These are phyloP conservation scores for Mycena maculata DNA, from an alignment of 768 basidiomycete species.

Conservation along the genomic window DNA sequence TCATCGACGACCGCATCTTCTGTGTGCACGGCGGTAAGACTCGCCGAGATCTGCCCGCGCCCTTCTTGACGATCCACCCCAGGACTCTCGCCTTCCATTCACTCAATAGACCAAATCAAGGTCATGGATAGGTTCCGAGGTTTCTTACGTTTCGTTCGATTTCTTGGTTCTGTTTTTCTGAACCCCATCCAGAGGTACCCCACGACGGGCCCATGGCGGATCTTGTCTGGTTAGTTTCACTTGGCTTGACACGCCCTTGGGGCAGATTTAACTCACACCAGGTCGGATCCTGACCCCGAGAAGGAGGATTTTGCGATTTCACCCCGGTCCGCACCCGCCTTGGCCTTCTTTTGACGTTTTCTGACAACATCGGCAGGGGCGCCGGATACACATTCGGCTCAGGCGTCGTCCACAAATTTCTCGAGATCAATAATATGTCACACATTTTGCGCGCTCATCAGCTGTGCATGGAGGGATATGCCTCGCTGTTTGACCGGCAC, in stretches of 20 bases:
- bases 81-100: conserved; percentile 93
- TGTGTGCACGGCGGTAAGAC: conserved; percentile 93
- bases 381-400: conserved; percentile 99
- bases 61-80: conserved; percentile 16
- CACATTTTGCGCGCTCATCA: conserved; percentile 99
- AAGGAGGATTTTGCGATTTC: conserved; percentile 99
- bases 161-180: conserved; percentile 7
- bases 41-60: conserved; percentile 20
- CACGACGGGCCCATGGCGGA: conserved; percentile 99
- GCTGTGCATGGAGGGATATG: conserved; percentile 98
- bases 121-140: conserved; percentile 57
- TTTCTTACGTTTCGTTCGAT: conserved; percentile 10
- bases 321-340: conserved; percentile 74
- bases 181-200: conserved; percentile 76
- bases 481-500: conserved; percentile 96
- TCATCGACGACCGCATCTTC: conserved; percentile 99
- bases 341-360: conserved; percentile 22
- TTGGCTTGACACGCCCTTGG: background rate
- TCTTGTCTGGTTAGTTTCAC: conserved; percentile 78
- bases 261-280: conserved; percentile 6
- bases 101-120: conserved; percentile 30
- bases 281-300: conserved; percentile 91
- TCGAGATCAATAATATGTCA: conserved; percentile 95
- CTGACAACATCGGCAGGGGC: conserved; percentile 66
- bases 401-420: conserved; percentile 97